Conservation (phyloP, 768 basidiomycete species). For the Lyophyllum atratum region DNA sequence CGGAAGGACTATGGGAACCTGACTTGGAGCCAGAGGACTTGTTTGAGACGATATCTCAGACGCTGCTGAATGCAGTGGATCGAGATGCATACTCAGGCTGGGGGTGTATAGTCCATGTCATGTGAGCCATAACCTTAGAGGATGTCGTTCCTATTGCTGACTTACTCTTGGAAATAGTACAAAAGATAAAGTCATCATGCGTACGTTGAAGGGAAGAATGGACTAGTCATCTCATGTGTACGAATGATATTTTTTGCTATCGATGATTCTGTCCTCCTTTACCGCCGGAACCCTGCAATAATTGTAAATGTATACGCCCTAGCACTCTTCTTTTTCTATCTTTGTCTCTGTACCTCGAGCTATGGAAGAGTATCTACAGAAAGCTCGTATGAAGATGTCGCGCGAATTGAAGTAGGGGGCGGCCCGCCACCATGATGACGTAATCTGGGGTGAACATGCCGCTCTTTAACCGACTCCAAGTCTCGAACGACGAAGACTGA, state of each 20-base stretch:
- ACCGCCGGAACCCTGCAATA: background rate
- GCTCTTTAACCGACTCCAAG: constrained; percentile 1
- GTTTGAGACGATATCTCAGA: constrained; percentile 98
- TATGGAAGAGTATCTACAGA: background rate
- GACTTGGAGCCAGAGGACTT: constrained; percentile 94
- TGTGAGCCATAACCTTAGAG: constrained; percentile 56
- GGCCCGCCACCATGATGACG: background rate
- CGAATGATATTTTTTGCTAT: background rate
- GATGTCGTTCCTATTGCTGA: constrained; percentile 7
- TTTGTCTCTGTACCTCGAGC: background rate
- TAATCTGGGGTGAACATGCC: background rate
- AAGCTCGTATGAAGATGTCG: background rate
- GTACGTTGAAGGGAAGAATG: constrained; percentile 90
- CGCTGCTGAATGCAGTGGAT: constrained; percentile 91
- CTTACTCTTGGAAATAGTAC: constrained; percentile 45
- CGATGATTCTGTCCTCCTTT: background rate
- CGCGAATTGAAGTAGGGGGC: too few relatives aligned
- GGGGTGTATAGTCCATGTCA: constrained; percentile 94
- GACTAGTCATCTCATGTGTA: constrained; percentile 51
- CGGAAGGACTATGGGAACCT: constrained; percentile 98
- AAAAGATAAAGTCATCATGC: constrained; percentile 75
- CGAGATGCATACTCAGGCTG: constrained; percentile 96
- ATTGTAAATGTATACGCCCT: background rate
- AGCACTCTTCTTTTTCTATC: background rate
- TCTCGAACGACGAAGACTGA: background rate